Percentiles rank a stretch among this genome's conserved stretches.
These are phyloP conservation scores for Beauveria sp. DNA, from an alignment of 2,329 filamentous ascomycete species.

Conservation along the genomic window DNA sequence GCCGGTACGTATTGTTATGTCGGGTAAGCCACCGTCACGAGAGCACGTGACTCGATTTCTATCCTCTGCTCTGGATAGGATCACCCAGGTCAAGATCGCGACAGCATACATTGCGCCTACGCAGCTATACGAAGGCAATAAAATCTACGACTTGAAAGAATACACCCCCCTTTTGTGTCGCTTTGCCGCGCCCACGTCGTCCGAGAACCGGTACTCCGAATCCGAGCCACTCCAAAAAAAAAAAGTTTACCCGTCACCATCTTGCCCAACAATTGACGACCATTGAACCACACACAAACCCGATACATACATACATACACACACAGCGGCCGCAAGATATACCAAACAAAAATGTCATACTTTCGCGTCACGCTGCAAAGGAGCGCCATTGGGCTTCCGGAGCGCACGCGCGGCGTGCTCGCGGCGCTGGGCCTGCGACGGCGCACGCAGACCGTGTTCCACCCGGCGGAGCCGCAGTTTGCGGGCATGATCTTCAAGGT, in stretches of 20 bases:
- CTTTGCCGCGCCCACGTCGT: neutral
- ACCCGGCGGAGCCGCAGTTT: constrained; percentile 71
- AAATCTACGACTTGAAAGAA: neutral
- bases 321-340: neutral
- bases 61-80: neutral
- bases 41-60: neutral
- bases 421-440: constrained; percentile 78
- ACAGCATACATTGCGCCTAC: neutral
- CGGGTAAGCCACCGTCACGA: neutral
- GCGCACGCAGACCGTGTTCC: constrained; percentile 81
- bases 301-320: neutral
- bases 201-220: too few relatives aligned
- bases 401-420: constrained; percentile 72
- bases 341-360: constrained; percentile 53
- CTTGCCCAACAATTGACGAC: neutral
- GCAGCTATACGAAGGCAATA: neutral
- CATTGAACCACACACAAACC: neutral
- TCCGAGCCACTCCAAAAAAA: neutral
- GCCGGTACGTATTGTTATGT: neutral
- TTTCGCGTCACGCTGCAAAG: constrained; percentile 90
- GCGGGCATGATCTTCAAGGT: constrained; percentile 91
- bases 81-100: neutral
- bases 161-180: neutral
- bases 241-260: too few relatives aligned
- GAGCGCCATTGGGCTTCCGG: constrained; percentile 80